These are phyloP conservation scores for Tulasnella sp. DNA, from an alignment of 768 basidiomycete genomes.

Conservation along the genomic window DNA sequence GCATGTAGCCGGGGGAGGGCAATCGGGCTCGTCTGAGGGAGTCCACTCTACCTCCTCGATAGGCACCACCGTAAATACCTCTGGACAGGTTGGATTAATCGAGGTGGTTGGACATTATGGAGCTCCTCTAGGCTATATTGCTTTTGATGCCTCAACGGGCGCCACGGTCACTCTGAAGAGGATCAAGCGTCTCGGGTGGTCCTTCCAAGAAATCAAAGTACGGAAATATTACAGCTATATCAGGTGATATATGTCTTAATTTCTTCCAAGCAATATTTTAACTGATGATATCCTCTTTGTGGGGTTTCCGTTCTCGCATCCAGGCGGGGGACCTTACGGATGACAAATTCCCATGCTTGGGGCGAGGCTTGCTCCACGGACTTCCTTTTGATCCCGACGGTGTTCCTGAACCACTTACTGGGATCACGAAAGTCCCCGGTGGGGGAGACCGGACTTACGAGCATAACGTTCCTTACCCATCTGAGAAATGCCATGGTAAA, in stretches of 20 bases:
- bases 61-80: background rate
- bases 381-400: no score
- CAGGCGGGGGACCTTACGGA: background rate
- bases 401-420: background rate
- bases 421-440: background rate
- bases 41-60: background rate
- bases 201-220: background rate
- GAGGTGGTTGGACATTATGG: background rate
- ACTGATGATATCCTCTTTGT: background rate
- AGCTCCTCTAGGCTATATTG: background rate
- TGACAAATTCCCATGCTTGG: background rate
- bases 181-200: background rate
- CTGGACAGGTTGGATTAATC: background rate
- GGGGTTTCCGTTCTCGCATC: background rate
- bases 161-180: background rate
- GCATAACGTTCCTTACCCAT: background rate
- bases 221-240: background rate
- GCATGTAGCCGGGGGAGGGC: background rate
- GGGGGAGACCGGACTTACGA: background rate
- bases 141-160: background rate
- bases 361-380: no score
- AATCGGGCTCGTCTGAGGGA: background rate
- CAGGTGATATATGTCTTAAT: background rate
- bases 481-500: no score
- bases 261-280: background rate